Evolutionary conservation across 2,329 filamentous ascomycete genomes (phyloP), one percentile per base, ranked within the genome.

Genomic region (Sporothrix pseudoabietina): DNA sequence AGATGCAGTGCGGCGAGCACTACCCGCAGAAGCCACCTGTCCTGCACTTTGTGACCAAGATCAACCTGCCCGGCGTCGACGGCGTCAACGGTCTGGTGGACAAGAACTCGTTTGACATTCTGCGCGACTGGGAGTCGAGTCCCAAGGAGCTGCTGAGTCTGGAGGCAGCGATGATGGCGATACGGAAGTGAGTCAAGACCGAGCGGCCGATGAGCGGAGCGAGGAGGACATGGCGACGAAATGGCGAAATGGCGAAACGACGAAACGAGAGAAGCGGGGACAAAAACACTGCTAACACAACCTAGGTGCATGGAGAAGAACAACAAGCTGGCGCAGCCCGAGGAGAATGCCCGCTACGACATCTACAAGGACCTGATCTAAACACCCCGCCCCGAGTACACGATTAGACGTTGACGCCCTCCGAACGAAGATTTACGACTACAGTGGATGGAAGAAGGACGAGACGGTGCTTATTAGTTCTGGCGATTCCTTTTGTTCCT

Each of bases 21-120:
- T 99, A 99, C 82, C 96, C 96, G 71, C 94, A 97, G 81, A 86
- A 89, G 75, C 96, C 96, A 63, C 96, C 96, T 0, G 90, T 91
- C 70, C 93, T 99, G 79, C 91, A 95, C 79, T 99, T 99, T 83
- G 90, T 96, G 78, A 97, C 92, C 79, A 92, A 94, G 83, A 91
- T 99, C 84, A 98, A 98, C 84, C 88, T 98, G n/a, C 96, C 96
- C 35, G 97, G 95, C 79, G 96, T 99, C 71, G 92, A 95, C 83
- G 86, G 87, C 76, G 88, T 86, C 77, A 92, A 92, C 76, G 96
- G 96, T 79, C 80, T 93, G 86, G 94, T 98, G 77, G 94, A 98
- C 80, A 90, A 92, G 22, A 87, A 87, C 74, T 93, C 94, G 80
- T 87, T 99, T 47, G 92, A 92, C 19, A 97, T 94, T 79, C 87